Conservation (phyloP, 2,329 filamentous ascomycete species). For the Daldinia eschscholtzii region DNA sequence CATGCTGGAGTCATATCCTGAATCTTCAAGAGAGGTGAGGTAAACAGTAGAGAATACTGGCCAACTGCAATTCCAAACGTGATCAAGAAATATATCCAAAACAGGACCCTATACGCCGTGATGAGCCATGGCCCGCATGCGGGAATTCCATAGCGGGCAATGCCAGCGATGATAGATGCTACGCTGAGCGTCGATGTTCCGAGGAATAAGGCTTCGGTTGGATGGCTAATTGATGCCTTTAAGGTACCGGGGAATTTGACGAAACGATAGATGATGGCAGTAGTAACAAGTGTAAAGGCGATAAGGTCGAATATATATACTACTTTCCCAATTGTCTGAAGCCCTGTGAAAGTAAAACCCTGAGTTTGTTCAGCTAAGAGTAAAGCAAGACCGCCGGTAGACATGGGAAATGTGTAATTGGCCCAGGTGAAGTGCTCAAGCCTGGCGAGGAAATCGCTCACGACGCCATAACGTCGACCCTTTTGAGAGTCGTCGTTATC, state of each 20-base stretch:
- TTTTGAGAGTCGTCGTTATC: constrained; percentile 13
- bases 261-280: constrained; percentile 59
- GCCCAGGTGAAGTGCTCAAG: constrained; percentile 61
- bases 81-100: constrained; percentile 59
- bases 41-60: constrained; percentile 56
- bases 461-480: constrained; percentile 15
- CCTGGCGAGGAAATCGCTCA: constrained; percentile 43
- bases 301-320: constrained; percentile 65
- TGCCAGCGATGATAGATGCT: constrained; percentile 59
- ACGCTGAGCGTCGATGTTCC: constrained; percentile 55
- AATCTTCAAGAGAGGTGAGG: constrained; percentile 53
- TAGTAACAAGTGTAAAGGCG: constrained; percentile 56
- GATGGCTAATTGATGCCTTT: constrained; percentile 60
- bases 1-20: constrained; percentile 58
- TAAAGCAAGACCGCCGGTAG: constrained; percentile 60
- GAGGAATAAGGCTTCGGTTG: constrained; percentile 64
- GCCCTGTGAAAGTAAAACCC: constrained; percentile 58
- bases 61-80: constrained; percentile 56
- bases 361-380: constrained; percentile 59
- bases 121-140: constrained; percentile 57
- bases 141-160: constrained; percentile 55
- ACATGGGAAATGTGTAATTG: constrained; percentile 62
- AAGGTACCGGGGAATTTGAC: constrained; percentile 59
- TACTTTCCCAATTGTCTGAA: constrained; percentile 63
- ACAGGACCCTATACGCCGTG: constrained; percentile 55